Percentiles rank a stretch among this genome's conserved stretches.
phyloP scores from a whole-genome alignment of 1,284 basidiomycete genomes.

The Cystobasidium sp. region DNA sequence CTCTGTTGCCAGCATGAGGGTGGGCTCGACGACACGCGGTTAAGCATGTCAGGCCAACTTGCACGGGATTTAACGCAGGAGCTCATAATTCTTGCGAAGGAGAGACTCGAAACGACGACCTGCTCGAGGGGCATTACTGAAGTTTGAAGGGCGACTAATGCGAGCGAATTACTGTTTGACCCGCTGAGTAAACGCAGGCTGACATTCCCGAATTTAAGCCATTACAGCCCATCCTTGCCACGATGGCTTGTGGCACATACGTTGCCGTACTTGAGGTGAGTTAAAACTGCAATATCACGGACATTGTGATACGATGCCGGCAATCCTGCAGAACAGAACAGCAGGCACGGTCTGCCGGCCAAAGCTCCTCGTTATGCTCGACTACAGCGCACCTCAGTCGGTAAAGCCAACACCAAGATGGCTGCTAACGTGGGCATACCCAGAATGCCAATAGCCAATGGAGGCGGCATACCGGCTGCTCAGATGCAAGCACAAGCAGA shows the following conservation, averaged over 20 bases:
- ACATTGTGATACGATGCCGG: no score
- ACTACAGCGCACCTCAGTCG: neutral
- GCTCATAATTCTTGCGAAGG: slow-evolving; percentile 40
- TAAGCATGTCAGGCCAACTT: neutral
- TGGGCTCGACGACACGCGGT: slow-evolving; percentile 7
- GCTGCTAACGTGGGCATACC: slow-evolving; percentile 10
- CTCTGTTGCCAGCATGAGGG: slow-evolving; percentile 44
- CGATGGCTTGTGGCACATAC: neutral
- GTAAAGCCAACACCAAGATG: neutral
- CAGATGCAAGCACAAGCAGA: slow-evolving; percentile 17
- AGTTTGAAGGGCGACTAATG: slow-evolving; percentile 7
- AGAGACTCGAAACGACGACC: slow-evolving; percentile 42
- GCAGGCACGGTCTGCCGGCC: neutral
- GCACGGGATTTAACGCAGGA: slow-evolving; percentile 43
- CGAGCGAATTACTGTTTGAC: slow-evolving; percentile 34
- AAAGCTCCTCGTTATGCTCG: slow-evolving; percentile 1
- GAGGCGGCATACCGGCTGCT: slow-evolving; percentile 7
- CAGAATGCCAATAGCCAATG: neutral
- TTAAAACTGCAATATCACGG: neutral
- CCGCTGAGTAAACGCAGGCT: slow-evolving; percentile 35
- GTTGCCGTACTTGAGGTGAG: neutral
- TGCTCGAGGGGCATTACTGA: slow-evolving; percentile 41
- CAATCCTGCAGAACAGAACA: neutral
- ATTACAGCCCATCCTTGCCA: slow-evolving; percentile 38
- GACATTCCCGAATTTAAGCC: slow-evolving; percentile 41